Evolutionary conservation across 2,329 filamentous ascomycete genomes (phyloP).

Genomic region (Ophiosphaerella herpotricha): DNA sequence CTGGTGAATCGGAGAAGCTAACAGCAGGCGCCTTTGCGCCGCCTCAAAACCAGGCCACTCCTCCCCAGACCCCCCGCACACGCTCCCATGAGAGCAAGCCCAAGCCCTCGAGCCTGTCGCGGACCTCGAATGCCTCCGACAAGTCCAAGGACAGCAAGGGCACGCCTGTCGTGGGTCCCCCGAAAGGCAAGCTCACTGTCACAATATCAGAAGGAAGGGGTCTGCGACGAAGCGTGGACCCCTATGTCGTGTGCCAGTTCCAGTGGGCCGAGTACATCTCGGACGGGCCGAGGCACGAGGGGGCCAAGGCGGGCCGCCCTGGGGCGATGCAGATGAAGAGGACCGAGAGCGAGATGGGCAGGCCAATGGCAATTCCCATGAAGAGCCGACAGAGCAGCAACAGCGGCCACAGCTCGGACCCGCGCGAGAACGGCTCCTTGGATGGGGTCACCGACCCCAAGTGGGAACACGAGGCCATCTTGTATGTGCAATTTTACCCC

Average conservation of each 20-base stretch:
- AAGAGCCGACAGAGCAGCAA: conserved; percentile 95
- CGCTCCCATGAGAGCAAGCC: conserved; percentile 68
- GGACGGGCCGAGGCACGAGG: conserved; percentile 72
- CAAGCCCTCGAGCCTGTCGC: conserved; percentile 52
- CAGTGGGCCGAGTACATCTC: conserved; percentile 97
- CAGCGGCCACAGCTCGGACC: conserved; percentile 73
- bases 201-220: conserved; percentile 86
- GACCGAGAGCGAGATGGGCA: conserved; percentile 79
- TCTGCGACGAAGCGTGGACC: conserved; percentile 79
- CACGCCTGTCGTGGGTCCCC: conserved; percentile 68
- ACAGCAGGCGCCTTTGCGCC: conserved; percentile 72
- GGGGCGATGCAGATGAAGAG: conserved; percentile 60
- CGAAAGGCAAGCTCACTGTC: conserved; percentile 87
- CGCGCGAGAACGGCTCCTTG: conserved; percentile 58
- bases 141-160: conserved; percentile 44
- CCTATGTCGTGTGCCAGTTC: conserved; percentile 95
- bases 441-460: conserved; percentile 79
- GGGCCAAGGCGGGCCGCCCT: conserved; percentile 48
- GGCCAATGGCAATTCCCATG: conserved; percentile 95
- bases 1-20: conserved; percentile 81
- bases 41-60: conserved; percentile 79
- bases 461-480: conserved; percentile 94
- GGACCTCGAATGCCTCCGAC: conserved; percentile 55
- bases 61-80: conserved; percentile 85
- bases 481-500: conserved; percentile 65